A percentile compares a stretch with the other conserved stretches of the same genome.
Conservation (phyloP, 768 basidiomycete genomes). For the Auriculariales sp. region DNA sequence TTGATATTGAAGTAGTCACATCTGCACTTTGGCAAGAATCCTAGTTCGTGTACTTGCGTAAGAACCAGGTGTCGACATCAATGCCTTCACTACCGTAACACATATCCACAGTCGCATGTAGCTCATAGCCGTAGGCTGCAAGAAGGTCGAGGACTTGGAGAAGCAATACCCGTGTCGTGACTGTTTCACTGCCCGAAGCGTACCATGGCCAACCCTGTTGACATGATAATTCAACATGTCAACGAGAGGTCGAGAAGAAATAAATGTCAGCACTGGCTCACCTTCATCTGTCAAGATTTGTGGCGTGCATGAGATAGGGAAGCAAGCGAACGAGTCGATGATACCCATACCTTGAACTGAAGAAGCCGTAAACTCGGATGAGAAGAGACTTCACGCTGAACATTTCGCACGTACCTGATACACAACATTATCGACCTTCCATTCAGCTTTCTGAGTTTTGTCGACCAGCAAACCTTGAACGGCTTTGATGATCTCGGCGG, state of each 20-base stretch:
- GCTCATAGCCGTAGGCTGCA: background rate
- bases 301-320: background rate
- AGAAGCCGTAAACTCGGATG: too few species aligned
- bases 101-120: conserved; percentile 4
- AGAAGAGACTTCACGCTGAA: background rate
- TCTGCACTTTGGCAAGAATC: too few species aligned
- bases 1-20: too few species aligned
- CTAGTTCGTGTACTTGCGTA: background rate
- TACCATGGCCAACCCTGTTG: conserved; percentile 1
- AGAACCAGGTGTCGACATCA: background rate
- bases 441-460: conserved; percentile 2
- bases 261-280: too few species aligned
- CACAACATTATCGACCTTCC: conserved; percentile 3
- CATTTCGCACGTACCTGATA: too few species aligned
- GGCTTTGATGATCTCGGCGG: conserved; percentile 10
- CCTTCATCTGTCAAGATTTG: too few species aligned
- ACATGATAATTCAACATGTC: too few species aligned
- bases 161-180: background rate
- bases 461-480: conserved; percentile 6
- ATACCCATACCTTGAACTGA: conserved; percentile 3
- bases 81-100: background rate
- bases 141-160: conserved; percentile 1
- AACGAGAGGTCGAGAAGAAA: too few species aligned
- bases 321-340: background rate
- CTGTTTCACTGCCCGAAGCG: background rate